Evolutionary conservation across 495 filamentous ascomycete genomes (phyloP).

Genomic region (Penicillium herquei): DNA sequence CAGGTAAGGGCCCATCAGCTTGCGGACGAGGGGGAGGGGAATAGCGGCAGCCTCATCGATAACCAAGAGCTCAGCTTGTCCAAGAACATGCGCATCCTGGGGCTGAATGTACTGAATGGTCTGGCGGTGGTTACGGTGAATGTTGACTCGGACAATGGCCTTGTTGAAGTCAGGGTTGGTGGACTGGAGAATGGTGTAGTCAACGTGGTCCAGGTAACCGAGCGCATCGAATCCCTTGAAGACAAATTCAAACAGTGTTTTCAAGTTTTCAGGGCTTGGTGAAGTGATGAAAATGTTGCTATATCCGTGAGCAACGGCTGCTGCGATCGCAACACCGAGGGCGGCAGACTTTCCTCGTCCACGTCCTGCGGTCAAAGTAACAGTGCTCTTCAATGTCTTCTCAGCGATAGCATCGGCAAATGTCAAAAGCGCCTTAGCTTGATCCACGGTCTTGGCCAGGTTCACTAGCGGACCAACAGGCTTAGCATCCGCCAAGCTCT

Average conservation of each 20-base stretch:
- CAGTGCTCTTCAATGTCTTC: slow-evolving; percentile 91
- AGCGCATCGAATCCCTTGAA: slow-evolving; percentile 98
- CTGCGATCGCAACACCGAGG: slow-evolving; percentile 88
- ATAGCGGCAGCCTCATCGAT: slow-evolving; percentile 99
- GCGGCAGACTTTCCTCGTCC: slow-evolving; percentile 97
- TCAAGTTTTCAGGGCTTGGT: slow-evolving; percentile 96
- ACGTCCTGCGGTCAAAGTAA: slow-evolving; percentile 89
- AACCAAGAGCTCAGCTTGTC: slow-evolving; percentile 92
- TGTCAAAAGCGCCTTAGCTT: slow-evolving; percentile 90
- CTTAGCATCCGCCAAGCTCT: slow-evolving; percentile 78
- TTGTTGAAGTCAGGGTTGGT: slow-evolving; percentile 99
- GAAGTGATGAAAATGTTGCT: slow-evolving; percentile 99
- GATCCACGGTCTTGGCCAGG: slow-evolving; percentile 87
- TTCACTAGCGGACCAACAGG: slow-evolving; percentile 80
- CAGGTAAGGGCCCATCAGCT: slow-evolving; percentile 95
- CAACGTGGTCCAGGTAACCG: slow-evolving; percentile 86
- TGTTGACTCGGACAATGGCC: slow-evolving; percentile 94
- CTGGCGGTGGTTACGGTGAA: slow-evolving; percentile 92
- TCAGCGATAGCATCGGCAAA: slow-evolving; percentile 97
- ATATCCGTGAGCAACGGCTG: slow-evolving; percentile 92
- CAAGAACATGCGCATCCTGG: slow-evolving; percentile 89
- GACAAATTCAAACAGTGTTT: slow-evolving; percentile 96
- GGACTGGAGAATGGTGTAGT: slow-evolving; percentile 97
- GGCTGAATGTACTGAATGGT: slow-evolving; percentile 99
- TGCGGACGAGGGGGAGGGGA: slow-evolving; percentile 85